phyloP scores from a whole-genome alignment of 768 basidiomycete genomes.

The Hypholoma fasciculare region DNA sequence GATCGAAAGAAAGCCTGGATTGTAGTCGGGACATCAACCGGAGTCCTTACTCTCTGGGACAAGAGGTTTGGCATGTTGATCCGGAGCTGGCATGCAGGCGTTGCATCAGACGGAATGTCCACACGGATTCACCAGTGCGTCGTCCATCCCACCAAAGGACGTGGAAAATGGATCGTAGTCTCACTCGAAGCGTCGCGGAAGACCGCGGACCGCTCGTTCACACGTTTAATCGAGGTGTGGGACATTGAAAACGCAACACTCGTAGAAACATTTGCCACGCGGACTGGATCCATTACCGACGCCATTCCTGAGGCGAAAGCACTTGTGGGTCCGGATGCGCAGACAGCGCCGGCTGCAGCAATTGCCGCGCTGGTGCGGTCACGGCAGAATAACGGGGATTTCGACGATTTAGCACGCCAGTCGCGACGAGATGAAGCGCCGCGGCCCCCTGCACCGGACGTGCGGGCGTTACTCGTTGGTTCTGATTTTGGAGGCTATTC shows the following conservation, averaged over 20 bases:
- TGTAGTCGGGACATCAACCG: conserved; percentile 82
- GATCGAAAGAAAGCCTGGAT: conserved; percentile 89
- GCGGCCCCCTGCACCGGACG: conserved; percentile 56
- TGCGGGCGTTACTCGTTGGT: conserved; percentile 70
- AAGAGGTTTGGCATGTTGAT: conserved; percentile 88
- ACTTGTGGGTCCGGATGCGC: conserved; percentile 52
- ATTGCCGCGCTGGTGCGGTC: conserved; percentile 81
- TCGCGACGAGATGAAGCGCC: conserved; percentile 17
- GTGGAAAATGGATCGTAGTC: conserved; percentile 90
- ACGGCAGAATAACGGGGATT: conserved; percentile 39
- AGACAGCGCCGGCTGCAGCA: conserved; percentile 66
- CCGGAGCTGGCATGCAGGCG: conserved; percentile 83
- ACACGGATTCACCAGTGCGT: conserved; percentile 71
- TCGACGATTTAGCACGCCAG: conserved; percentile 16
- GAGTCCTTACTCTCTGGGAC: conserved; percentile 91
- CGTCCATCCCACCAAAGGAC: conserved; percentile 85
- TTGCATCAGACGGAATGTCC: conserved; percentile 48
- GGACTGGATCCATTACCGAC: conserved; percentile 47
- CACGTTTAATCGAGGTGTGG: conserved; percentile 82
- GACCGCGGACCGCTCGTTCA: conserved; percentile 39
- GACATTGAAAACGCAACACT: conserved; percentile 81
- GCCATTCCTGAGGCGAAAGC: conserved; percentile 55
- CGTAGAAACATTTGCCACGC: conserved; percentile 77
- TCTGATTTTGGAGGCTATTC: conserved; percentile 77
- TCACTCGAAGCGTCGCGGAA: conserved; percentile 60